Conservation (phyloP, 345 rosid genomes). For the Aethionema arabicum region DNA sequence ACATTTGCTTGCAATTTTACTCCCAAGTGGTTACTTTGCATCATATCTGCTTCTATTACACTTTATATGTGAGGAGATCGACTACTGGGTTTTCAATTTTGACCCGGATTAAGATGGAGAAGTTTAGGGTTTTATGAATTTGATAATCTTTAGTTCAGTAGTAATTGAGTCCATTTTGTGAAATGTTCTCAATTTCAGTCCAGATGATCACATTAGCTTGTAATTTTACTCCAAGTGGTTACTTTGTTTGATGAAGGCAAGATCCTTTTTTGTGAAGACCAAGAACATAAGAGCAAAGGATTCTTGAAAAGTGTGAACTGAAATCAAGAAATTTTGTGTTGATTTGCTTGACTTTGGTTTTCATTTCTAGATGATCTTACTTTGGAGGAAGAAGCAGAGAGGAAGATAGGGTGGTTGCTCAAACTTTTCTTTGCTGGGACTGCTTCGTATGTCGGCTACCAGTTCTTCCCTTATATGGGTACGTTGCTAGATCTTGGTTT, state of each 20-base stretch:
- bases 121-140: neutral
- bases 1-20: conserved; percentile 12
- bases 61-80: conserved; percentile 8
- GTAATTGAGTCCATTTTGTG: conserved; percentile 8
- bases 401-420: conserved; percentile 81
- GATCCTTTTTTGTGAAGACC: neutral
- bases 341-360: conserved; percentile 16
- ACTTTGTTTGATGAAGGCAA: conserved; percentile 12
- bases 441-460: conserved; percentile 64
- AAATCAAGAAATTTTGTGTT: conserved; percentile 4
- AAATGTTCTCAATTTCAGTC: neutral
- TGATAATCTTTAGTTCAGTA: conserved; percentile 9
- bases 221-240: conserved; percentile 9
- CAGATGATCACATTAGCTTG: conserved; percentile 14
- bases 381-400: conserved; percentile 82
- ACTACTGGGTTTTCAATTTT: neutral
- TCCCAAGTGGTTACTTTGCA: conserved; percentile 10
- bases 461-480: conserved; percentile 90
- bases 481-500: conserved; percentile 7
- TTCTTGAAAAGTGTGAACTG: conserved; percentile 1
- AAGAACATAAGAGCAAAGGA: neutral
- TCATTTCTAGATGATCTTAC: conserved; percentile 53
- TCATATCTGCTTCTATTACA: conserved; percentile 11
- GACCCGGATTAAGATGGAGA: neutral
- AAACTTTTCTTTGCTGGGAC: conserved; percentile 79